A percentile compares a stretch with the other conserved stretches of the same genome.
These are phyloP conservation scores for Chaetothyriales sp. DNA, from an alignment of 2,329 filamentous ascomycete genomes.

Conservation along the genomic window DNA sequence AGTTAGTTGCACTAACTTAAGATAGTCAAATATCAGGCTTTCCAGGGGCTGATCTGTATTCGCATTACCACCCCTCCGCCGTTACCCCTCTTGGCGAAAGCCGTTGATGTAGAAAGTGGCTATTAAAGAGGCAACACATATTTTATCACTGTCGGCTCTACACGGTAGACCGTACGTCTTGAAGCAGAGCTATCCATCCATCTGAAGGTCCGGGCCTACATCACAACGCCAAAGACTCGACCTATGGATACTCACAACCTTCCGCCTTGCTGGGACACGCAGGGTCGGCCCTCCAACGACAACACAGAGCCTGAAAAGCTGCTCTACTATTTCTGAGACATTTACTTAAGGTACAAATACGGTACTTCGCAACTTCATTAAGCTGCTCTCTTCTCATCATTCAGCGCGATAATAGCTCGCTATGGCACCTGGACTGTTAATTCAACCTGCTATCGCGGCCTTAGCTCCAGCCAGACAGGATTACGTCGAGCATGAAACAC, in stretches of 20 bases:
- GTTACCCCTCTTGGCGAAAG: no score
- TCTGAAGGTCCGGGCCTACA: constrained; percentile 17
- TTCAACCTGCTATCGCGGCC: neutral
- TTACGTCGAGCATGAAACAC: neutral
- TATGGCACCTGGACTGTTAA: neutral
- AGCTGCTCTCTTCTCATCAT: neutral
- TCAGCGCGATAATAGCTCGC: neutral
- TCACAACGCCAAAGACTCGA: neutral
- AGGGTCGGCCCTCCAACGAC: neutral
- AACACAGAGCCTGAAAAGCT: neutral
- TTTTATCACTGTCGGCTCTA: no score
- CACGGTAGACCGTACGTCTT: no score
- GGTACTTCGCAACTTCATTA: neutral
- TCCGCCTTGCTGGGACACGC: neutral
- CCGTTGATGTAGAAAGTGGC: no score
- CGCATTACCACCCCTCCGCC: no score
- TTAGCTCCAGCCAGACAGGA: neutral
- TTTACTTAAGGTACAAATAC: neutral
- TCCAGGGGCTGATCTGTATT: no score
- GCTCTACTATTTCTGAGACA: neutral
- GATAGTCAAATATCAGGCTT: no score
- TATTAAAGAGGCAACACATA: no score
- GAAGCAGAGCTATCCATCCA: neutral
- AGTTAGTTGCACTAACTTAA: no score
- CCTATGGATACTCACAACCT: neutral